Conservation (phyloP, 768 basidiomycete genomes). For the Serendipita sp. region DNA sequence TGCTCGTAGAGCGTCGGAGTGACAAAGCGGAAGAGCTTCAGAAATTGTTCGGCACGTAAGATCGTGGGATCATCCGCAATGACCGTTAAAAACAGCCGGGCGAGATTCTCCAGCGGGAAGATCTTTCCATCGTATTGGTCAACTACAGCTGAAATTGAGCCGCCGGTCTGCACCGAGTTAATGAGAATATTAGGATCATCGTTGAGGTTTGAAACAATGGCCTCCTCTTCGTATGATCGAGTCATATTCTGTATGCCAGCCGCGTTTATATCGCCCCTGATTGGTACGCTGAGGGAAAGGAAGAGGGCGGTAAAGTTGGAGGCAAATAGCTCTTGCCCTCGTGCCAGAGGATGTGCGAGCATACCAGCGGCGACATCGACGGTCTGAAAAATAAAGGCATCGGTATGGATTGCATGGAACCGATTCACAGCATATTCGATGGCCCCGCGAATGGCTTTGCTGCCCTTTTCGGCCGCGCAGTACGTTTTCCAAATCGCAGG, state of each 20-base stretch:
- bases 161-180: conserved; percentile 22
- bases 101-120: conserved; percentile 47
- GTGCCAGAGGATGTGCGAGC: conserved; percentile 30
- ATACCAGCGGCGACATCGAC: conserved; percentile 47
- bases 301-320: conserved; percentile 43
- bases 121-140: conserved; percentile 44
- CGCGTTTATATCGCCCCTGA: conserved; percentile 31
- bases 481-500: conserved; percentile 57
- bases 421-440: conserved; percentile 58
- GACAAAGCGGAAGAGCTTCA: conserved; percentile 43
- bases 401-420: conserved; percentile 59
- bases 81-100: conserved; percentile 60
- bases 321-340: conserved; percentile 31
- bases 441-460: conserved; percentile 38
- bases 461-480: conserved; percentile 39
- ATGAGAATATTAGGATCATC: conserved; percentile 34
- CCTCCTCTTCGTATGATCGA: conserved; percentile 50
- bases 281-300: conserved; percentile 30
- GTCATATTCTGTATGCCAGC: conserved; percentile 54
- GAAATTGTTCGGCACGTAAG: conserved; percentile 52
- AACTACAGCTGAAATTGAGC: conserved; percentile 27
- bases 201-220: conserved; percentile 48
- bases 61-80: conserved; percentile 60
- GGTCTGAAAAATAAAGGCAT: conserved; percentile 60
- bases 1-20: conserved; percentile 41